A percentile compares a stretch with the other conserved stretches of the same genome.
Evolutionary conservation across 768 basidiomycete genomes (phyloP).

Genomic region (Psilocybe subaeruginosa): DNA sequence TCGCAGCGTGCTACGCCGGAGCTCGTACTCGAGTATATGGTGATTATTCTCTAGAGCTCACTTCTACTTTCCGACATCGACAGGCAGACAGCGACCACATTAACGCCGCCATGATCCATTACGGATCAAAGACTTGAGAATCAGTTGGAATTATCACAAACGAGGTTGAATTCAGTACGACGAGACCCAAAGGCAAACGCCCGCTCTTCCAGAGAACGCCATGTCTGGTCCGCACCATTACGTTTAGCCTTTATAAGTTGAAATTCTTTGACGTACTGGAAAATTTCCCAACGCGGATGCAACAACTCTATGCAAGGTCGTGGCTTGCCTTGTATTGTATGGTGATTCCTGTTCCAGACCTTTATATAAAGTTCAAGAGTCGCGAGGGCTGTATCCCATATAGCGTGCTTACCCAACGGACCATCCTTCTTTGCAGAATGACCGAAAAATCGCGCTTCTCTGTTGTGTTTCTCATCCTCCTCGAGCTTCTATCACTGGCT

Average conservation of each 20-base stretch:
- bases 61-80: neutral
- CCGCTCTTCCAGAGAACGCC: neutral
- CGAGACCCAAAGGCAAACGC: neutral
- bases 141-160: neutral
- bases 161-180: neutral
- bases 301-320: neutral
- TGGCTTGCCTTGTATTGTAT: neutral
- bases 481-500: constrained; percentile 13
- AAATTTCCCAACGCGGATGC: neutral
- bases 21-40: neutral
- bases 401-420: neutral
- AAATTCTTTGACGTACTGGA: constrained; percentile 13
- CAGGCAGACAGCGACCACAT: neutral
- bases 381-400: neutral
- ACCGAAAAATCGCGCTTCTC: constrained; percentile 3
- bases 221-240: constrained; percentile 8
- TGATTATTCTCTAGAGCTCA: neutral
- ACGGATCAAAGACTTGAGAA: neutral
- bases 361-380: constrained; percentile 2
- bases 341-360: neutral
- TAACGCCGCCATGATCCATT: neutral
- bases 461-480: constrained; percentile 1
- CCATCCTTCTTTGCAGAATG: constrained; percentile 1
- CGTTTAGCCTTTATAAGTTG: constrained; percentile 1
- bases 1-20: neutral